Conservation (phyloP, 2,329 filamentous ascomycete genomes). For the Incumbomyces delicatus region DNA sequence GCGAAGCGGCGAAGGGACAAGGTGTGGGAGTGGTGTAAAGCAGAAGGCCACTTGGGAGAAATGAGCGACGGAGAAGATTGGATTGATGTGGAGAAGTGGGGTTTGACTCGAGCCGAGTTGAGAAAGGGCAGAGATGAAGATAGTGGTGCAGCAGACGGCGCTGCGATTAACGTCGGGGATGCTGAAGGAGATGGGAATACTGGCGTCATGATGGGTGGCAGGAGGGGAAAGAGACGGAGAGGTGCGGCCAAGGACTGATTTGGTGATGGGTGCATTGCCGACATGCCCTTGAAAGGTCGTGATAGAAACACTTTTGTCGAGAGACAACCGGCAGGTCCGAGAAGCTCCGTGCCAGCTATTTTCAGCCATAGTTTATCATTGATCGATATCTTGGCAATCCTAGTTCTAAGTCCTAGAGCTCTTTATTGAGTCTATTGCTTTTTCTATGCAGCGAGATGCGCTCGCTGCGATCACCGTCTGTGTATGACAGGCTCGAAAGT, state of each 20-base stretch:
- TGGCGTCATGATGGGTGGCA: not conserved
- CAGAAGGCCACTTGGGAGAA: conserved; percentile 54
- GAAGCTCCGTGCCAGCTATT: too few relatives aligned
- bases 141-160: conserved; percentile 34
- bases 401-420: too few relatives aligned
- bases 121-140: conserved; percentile 53
- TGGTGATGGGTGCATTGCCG: not conserved
- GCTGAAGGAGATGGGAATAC: not conserved
- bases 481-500: too few relatives aligned
- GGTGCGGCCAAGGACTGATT: conserved; percentile 1
- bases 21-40: conserved; percentile 52
- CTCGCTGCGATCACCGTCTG: too few relatives aligned
- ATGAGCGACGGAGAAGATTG: conserved; percentile 61
- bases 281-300: too few relatives aligned
- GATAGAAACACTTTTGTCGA: too few relatives aligned
- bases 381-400: too few relatives aligned
- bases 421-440: too few relatives aligned
- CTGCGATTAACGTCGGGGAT: not conserved
- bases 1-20: conserved; percentile 51
- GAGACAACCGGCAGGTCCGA: too few relatives aligned
- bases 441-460: too few relatives aligned
- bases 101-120: conserved; percentile 43
- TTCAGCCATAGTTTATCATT: too few relatives aligned
- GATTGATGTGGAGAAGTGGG: conserved; percentile 55
- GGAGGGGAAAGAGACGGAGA: conserved; percentile 7